Evolutionary conservation across 345 rosid genomes (phyloP).

Genomic region (Eucalyptus cladocalyx): DNA sequence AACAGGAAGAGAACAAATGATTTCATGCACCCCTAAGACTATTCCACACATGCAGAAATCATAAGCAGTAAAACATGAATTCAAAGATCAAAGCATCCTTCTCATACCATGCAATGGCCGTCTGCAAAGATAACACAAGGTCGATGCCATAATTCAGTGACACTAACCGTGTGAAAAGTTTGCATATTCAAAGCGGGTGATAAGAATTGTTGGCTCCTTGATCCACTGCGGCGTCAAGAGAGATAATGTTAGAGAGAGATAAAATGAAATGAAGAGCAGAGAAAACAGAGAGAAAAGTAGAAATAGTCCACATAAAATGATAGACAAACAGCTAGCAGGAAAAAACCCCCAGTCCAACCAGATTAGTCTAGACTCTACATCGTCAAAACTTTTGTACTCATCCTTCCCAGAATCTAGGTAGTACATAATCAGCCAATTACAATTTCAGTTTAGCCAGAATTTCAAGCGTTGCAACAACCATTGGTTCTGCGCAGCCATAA

Average conservation of each 20-base stretch:
- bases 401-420: background rate
- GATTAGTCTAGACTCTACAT: background rate
- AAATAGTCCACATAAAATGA: background rate
- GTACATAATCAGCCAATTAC: background rate
- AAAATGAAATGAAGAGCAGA: background rate
- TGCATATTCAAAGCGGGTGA: constrained; percentile 79
- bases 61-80: background rate
- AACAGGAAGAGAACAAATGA: background rate
- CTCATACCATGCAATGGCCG: constrained; percentile 65
- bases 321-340: background rate
- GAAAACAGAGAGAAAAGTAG: background rate
- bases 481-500: background rate
- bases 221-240: constrained; percentile 67
- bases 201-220: constrained; percentile 69
- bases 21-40: background rate
- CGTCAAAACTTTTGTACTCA: background rate
- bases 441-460: background rate
- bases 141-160: constrained; percentile 64
- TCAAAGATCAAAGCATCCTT: background rate
- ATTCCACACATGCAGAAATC: background rate
- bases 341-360: background rate
- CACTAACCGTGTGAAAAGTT: constrained; percentile 78
- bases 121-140: constrained; percentile 72
- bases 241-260: constrained; percentile 22
- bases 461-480: background rate